phyloP scores from a whole-genome alignment of 2,329 filamentous ascomycete species.

The Aspergillus luchuensis region DNA sequence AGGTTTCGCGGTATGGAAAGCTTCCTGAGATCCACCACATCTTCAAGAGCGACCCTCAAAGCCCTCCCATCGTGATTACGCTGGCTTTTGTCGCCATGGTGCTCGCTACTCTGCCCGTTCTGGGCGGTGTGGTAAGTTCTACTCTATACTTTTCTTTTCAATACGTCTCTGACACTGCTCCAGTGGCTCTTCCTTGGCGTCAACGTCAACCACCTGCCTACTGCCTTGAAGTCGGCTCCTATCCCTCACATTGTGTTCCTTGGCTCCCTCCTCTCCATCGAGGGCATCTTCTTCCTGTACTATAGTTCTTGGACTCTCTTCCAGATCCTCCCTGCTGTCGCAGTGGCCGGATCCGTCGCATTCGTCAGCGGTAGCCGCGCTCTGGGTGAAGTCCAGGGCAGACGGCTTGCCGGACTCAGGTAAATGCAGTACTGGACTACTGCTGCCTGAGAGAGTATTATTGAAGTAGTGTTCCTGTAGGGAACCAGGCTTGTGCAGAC shows the following conservation, averaged over 20 bases:
- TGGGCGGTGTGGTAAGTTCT: constrained; percentile 68
- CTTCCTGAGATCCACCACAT: constrained; percentile 85
- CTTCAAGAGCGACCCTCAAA: constrained; percentile 78
- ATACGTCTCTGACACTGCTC: constrained; percentile 13
- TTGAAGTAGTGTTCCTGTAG: neutral
- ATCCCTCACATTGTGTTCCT: constrained; percentile 83
- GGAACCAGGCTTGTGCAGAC: neutral
- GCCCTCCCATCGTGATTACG: constrained; percentile 77
- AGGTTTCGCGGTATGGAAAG: constrained; percentile 81
- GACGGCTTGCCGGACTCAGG: constrained; percentile 73
- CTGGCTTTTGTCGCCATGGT: constrained; percentile 75
- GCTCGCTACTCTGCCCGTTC: constrained; percentile 69
- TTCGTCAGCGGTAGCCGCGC: constrained; percentile 89
- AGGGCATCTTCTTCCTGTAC: constrained; percentile 92
- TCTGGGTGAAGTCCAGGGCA: constrained; percentile 86
- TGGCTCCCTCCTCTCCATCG: constrained; percentile 81
- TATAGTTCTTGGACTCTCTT: constrained; percentile 92
- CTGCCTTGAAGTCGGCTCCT: constrained; percentile 74
- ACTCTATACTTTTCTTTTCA: neutral
- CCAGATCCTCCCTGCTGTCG: constrained; percentile 75
- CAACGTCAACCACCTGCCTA: constrained; percentile 75
- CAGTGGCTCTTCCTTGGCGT: constrained; percentile 82
- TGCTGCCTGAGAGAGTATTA: neutral
- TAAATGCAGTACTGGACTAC: constrained; percentile 37
- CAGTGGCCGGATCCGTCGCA: constrained; percentile 67